Conservation (phyloP, 225 moss, liverwort and hornwort species). For the Sphagnum contortum region DNA sequence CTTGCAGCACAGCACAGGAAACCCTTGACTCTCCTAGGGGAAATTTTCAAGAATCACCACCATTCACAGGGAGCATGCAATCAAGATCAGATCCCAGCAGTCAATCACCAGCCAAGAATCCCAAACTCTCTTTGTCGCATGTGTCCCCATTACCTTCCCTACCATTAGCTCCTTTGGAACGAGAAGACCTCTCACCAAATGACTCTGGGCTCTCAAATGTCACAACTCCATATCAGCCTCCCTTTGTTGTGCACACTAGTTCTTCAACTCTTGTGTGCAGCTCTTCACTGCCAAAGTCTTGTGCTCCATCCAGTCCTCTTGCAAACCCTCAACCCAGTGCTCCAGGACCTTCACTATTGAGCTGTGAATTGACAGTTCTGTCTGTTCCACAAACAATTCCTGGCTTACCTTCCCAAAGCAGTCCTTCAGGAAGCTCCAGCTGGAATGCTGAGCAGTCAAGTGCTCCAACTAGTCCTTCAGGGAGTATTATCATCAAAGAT, state of each 20-base stretch:
- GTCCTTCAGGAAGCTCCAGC: constrained; percentile 3
- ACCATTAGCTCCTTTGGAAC: constrained; percentile 2
- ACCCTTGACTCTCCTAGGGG: constrained; percentile 22
- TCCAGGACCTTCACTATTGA: constrained; percentile 14
- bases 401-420: constrained; percentile 4
- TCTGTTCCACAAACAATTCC: constrained; percentile 12
- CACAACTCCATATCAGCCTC: constrained; percentile 13
- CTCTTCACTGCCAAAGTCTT: constrained; percentile 12
- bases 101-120: constrained; percentile 23
- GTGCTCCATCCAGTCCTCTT: constrained; percentile 21
- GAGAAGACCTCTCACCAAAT: constrained; percentile 6
- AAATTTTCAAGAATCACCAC: constrained; percentile 4
- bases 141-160: constrained; percentile 13
- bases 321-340: constrained; percentile 20
- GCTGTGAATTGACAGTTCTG: constrained; percentile 11
- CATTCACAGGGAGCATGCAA: no score
- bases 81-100: constrained; percentile 8
- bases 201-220: constrained; percentile 16
- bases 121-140: constrained; percentile 27
- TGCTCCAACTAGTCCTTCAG: constrained; percentile 41
- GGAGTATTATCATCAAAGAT: constrained; percentile 51
- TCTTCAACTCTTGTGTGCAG: no score
- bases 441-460: constrained; percentile 22
- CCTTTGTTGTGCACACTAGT: neutral
- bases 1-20: constrained; percentile 16